Evolutionary conservation across 164 flowering plant species (phyloP).

Genomic region (Vitis rupestris): DNA sequence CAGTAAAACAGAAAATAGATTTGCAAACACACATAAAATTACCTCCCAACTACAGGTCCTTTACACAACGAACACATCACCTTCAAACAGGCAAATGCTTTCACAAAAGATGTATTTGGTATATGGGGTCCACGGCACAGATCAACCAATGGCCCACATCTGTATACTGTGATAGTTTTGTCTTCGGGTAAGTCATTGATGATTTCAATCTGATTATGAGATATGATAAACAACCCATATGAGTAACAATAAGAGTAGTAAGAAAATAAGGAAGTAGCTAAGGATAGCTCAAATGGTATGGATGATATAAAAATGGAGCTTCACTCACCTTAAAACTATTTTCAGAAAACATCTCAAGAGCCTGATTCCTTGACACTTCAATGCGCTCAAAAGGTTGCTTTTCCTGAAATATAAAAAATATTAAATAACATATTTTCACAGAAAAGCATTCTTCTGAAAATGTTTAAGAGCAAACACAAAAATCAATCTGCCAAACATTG

Average conservation of each 20-base stretch:
- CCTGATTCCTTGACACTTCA: slow-evolving; percentile 89
- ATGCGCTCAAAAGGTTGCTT: slow-evolving; percentile 97
- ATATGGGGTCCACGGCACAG: slow-evolving; percentile 99
- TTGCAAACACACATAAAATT: background rate
- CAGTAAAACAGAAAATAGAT: background rate
- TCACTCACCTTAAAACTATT: slow-evolving; percentile 76
- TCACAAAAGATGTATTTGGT: slow-evolving; percentile 95
- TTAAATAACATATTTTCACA: too few relatives aligned
- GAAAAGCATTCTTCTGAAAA: too few relatives aligned
- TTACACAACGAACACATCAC: slow-evolving; percentile 28
- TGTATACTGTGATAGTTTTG: slow-evolving; percentile 93
- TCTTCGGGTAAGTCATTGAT: slow-evolving; percentile 88
- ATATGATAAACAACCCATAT: background rate
- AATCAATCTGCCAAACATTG: too few relatives aligned
- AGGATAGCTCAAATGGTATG: background rate
- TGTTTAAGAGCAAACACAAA: too few relatives aligned
- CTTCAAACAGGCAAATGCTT: slow-evolving; percentile 88
- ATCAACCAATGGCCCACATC: slow-evolving; percentile 99
- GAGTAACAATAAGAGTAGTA: background rate
- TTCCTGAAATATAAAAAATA: slow-evolving; percentile 51
- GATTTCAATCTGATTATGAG: slow-evolving; percentile 68
- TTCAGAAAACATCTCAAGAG: slow-evolving; percentile 94
- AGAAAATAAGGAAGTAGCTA: background rate
- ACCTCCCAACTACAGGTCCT: too few relatives aligned
- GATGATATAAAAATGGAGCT: too few relatives aligned